Conservation (phyloP, 2,329 filamentous ascomycete genomes). For the Colletotrichum salicis region DNA sequence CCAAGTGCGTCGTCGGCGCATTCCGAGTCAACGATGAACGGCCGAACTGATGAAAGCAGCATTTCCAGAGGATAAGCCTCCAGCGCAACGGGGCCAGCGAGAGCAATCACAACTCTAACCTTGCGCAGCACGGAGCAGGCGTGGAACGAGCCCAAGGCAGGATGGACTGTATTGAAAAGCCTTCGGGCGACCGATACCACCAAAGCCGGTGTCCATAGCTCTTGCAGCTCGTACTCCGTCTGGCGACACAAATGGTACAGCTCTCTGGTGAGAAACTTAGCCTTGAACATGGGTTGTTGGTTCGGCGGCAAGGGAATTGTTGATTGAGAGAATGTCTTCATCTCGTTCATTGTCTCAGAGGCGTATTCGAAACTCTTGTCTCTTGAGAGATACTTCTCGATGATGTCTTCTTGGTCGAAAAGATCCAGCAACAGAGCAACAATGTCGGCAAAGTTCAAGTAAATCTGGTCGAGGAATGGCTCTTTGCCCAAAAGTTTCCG, state of each 20-base stretch:
- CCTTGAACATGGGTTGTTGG: conserved; percentile 88
- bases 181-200: conserved; percentile 80
- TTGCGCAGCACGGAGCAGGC: conserved; percentile 89
- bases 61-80: conserved; percentile 89
- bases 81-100: conserved; percentile 79
- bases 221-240: conserved; percentile 71
- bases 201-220: conserved; percentile 80
- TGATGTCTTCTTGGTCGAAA: conserved; percentile 79
- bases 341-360: conserved; percentile 72
- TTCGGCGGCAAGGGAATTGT: conserved; percentile 74
- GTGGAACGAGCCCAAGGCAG: conserved; percentile 86
- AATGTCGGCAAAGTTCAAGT: conserved; percentile 79
- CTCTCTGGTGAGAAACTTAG: conserved; percentile 79
- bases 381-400: conserved; percentile 74
- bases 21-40: conserved; percentile 82
- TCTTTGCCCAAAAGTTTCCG: conserved; percentile 76
- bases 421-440: conserved; percentile 80
- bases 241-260: conserved; percentile 81
- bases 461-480: conserved; percentile 70
- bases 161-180: conserved; percentile 83
- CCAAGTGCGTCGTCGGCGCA: conserved; percentile 93
- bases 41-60: conserved; percentile 82
- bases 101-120: conserved; percentile 80
- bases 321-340: conserved; percentile 76
- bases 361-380: conserved; percentile 69